phyloP scores from a whole-genome alignment of 176 grass and related monocot species.

The Musa beccarii region DNA sequence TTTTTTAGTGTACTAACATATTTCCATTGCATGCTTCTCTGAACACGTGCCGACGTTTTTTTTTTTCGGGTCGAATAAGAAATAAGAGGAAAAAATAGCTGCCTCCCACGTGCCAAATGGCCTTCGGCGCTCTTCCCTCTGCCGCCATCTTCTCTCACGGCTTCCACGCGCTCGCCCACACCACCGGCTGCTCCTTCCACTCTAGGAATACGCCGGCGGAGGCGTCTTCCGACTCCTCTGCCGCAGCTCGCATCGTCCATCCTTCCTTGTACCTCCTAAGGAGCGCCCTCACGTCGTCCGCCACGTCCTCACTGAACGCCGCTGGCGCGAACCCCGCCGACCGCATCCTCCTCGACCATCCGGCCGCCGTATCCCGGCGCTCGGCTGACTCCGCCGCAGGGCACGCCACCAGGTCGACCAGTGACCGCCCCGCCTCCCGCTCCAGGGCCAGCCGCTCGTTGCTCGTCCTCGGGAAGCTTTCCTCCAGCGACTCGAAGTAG shows the following conservation, averaged over 20 bases:
- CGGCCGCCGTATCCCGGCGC: conserved; percentile 57
- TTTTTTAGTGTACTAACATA: neutral
- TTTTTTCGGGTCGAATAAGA: neutral
- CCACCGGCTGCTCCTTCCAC: conserved; percentile 94
- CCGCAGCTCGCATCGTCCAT: conserved; percentile 65
- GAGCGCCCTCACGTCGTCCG: conserved; percentile 74
- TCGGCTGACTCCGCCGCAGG: conserved; percentile 62
- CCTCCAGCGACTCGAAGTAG: conserved; percentile 87
- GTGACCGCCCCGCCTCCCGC: conserved; percentile 58
- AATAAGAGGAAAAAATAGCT: neutral
- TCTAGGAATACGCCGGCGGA: conserved; percentile 60
- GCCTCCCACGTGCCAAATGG: neutral
- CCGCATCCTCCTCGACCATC: conserved; percentile 57
- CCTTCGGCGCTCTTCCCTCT: neutral
- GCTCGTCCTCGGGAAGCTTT: conserved; percentile 81
- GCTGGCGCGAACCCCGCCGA: conserved; percentile 57
- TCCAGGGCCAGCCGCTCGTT: conserved; percentile 87
- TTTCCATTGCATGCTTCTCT: neutral
- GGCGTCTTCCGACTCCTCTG: conserved; percentile 6
- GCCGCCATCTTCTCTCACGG: conserved; percentile 23
- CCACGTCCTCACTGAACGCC: conserved; percentile 86
- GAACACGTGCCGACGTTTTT: neutral
- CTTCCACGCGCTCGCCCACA: conserved; percentile 92
- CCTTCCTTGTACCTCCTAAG: conserved; percentile 84
- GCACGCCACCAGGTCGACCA: conserved; percentile 85